Evolutionary conservation across 2,329 filamentous ascomycete species (phyloP), one percentile per base, ranked within the genome.

Genomic region (Aspergillus neotritici): DNA sequence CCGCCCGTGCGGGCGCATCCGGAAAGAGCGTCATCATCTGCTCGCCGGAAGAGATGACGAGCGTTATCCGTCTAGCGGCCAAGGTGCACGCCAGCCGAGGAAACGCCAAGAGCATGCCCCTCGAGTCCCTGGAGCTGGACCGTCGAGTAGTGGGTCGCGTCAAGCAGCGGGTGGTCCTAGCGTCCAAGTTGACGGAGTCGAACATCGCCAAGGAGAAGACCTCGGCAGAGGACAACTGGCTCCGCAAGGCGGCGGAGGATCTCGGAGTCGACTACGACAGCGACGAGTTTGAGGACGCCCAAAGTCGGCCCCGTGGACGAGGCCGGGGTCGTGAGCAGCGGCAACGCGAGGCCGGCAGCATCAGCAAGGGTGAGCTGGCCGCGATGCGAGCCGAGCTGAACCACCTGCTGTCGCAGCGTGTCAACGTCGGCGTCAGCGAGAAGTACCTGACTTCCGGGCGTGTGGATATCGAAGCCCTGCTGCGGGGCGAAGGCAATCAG

Each of bases 191-290:
- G 11, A 85, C 89, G 1, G 91, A 97, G 57, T 79, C 86, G 1
- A 75, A 75, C 1, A 78, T 93, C 7, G 91, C 90, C 6, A 95
- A 95, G 68, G 87, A 94, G 61, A 94, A 91, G 68, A 81, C 84
- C 8, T 80, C 80, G 43, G 84, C 85, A 57, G 87, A 94, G 55
- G 87, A 95, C 53, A 81, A 87, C 43, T 93, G 90, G 82, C 73
- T 97, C 55, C 80, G 81, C 34, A 80, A 79, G 37, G 90, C 89
- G 0, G 93, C 93, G 0, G 89, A 96, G 45, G 91, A 97, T 51
- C 75, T 98, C 0, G 93, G 93, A 1, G 87, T 97, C 0, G 91
- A 96, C 40, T 95, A 94, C 61, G 89, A 97, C 61, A 86, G 82
- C 47, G 89, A 94, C 30, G 88, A 94, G 35, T 84, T 95, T 49